Percentiles rank a stretch among this genome's conserved stretches.
These are phyloP conservation scores for Larix kaempferi DNA, from an alignment of 75 land plant species.

Conservation along the genomic window DNA sequence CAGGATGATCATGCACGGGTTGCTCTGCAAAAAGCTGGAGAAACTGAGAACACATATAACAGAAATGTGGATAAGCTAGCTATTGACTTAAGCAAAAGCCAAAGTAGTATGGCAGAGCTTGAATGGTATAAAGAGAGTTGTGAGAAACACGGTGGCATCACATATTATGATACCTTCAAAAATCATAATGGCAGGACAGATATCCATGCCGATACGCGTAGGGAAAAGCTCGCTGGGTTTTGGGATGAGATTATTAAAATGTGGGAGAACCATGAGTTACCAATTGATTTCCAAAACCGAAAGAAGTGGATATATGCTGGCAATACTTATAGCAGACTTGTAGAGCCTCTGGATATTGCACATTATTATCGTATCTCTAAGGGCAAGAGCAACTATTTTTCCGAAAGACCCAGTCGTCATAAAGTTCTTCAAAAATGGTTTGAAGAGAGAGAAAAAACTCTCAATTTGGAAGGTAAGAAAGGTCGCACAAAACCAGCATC, in stretches of 20 bases:
- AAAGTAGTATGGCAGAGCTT: neutral
- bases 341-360: conserved; percentile 19
- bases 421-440: neutral
- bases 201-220: neutral
- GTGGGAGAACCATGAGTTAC: neutral
- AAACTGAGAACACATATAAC: neutral
- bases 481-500: neutral
- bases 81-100: neutral
- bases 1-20: neutral
- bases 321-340: conserved; percentile 6
- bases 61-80: neutral
- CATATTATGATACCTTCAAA: neutral
- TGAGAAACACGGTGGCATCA: neutral
- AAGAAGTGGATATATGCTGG: conserved; percentile 16
- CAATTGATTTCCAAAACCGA: neutral
- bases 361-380: neutral
- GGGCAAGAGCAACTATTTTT: neutral
- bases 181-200: neutral
- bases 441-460: neutral
- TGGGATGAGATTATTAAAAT: neutral
- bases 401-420: neutral
- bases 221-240: neutral
- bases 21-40: neutral
- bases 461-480: no score
- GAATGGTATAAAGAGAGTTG: conserved; percentile 2